Conservation (phyloP, 306 rosid species). For the Amphicarpaea edgeworthii region DNA sequence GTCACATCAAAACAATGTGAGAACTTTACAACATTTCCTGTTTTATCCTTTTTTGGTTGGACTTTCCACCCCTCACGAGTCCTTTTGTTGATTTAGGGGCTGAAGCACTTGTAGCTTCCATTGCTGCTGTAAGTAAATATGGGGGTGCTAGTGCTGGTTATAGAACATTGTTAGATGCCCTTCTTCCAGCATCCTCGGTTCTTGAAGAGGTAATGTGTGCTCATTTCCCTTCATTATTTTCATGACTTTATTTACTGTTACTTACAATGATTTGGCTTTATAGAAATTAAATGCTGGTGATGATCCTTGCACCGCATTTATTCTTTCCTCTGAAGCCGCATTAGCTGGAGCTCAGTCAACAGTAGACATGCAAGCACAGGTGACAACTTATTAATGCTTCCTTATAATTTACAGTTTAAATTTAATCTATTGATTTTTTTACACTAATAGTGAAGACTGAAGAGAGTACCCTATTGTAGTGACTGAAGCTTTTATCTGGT, state of each 20-base stretch:
- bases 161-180: constrained; percentile 93
- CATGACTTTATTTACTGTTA: constrained; percentile 35
- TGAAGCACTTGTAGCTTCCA: constrained; percentile 79
- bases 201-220: constrained; percentile 74
- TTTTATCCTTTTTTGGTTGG: constrained; percentile 27
- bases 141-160: constrained; percentile 96
- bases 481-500: background rate
- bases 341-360: constrained; percentile 89
- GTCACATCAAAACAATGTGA: constrained; percentile 72
- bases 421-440: constrained; percentile 1
- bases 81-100: constrained; percentile 74
- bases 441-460: background rate
- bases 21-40: constrained; percentile 32
- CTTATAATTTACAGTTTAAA: constrained; percentile 13
- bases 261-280: constrained; percentile 39
- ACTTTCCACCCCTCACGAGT: constrained; percentile 26
- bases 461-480: constrained; percentile 16
- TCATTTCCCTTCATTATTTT: constrained; percentile 35
- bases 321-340: constrained; percentile 86
- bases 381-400: constrained; percentile 43
- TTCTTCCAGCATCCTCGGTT: constrained; percentile 79
- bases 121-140: constrained; percentile 89
- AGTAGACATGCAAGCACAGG: constrained; percentile 88
- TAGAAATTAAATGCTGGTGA: constrained; percentile 80
- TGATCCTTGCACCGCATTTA: constrained; percentile 78